Evolutionary conservation across 768 basidiomycete species (phyloP), one percentile per base, ranked within the genome.

Genomic region (Mycena rebaudengoi): DNA sequence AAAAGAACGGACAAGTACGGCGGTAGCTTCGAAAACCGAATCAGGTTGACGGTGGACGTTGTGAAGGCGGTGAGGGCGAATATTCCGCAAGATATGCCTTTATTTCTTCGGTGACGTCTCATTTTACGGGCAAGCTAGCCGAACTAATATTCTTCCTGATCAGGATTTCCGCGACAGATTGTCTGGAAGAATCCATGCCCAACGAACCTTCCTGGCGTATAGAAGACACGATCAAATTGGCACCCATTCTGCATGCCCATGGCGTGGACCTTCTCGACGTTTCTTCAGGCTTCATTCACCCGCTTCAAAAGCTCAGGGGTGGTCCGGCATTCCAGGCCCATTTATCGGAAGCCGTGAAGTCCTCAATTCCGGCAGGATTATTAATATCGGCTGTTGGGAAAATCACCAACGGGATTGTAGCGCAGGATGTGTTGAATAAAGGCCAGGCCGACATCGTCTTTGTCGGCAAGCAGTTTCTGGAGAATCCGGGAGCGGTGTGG

Each of bases 101-200:
- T 95, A 18, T 92, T 94, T 76, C 79, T 90, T 56, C 83, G 93
- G 88, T 87, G n/a, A n/a, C n/a, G n/a, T n/a, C n/a, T n/a, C n/a
- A n/a, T n/a, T n/a, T n/a, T n/a, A n/a, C n/a, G n/a, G n/a, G n/a
- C n/a, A n/a, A n/a, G n/a, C n/a, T n/a, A n/a, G n/a, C n/a, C n/a
- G n/a, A n/a, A n/a, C n/a, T n/a, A n/a, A 66, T 26, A 78, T 66
- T 3, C 33, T 2, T 45, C 25, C 29, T 30, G 7, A 3, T n/a
- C 43, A 87, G 88, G 21, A 75, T 91, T 25, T 85, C 83, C 37
- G 90, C 86, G 7, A 84, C 83, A 2, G 90, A 90, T 62, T 88
- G 89, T 84, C 75, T 86, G 10, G 82, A 83, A 60, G 75, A 79
- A 37, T 76, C 79, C 5, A 76, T 81, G 0, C 82, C 83, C 0